Conservation (phyloP, 2,329 filamentous ascomycete species). For the Colletotrichum aenigma region DNA sequence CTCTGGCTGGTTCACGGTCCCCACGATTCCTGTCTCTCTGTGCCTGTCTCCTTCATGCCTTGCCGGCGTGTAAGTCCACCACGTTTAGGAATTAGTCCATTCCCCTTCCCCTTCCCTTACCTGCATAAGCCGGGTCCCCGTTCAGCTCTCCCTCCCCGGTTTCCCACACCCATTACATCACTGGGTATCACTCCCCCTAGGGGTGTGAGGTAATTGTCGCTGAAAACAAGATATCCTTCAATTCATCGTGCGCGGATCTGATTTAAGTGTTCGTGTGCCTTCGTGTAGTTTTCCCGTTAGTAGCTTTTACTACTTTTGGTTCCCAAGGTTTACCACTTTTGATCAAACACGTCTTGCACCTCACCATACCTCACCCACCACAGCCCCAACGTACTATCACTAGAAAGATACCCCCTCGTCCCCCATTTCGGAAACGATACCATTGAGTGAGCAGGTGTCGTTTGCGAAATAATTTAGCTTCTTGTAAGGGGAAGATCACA, state of each 20-base stretch:
- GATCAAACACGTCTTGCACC: neutral
- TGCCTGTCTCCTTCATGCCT: neutral
- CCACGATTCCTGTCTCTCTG: neutral
- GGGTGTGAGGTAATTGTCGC: constrained; percentile 14
- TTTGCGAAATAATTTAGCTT: neutral
- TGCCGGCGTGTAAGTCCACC: neutral
- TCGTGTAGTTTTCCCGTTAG: neutral
- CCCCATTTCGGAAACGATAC: neutral
- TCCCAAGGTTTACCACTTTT: neutral
- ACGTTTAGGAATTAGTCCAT: neutral
- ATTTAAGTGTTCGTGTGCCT: neutral
- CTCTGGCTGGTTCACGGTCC: neutral
- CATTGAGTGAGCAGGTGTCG: neutral
- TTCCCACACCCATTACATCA: constrained; percentile 15
- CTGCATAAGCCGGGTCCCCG: neutral
- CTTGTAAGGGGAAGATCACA: neutral
- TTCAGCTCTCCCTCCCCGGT: neutral
- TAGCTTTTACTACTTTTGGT: neutral
- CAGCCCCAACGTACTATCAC: neutral
- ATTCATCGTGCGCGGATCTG: neutral
- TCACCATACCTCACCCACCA: neutral
- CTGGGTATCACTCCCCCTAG: constrained; percentile 1
- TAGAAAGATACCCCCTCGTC: neutral
- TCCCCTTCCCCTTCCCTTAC: neutral
- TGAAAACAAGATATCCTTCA: neutral